Conservation (phyloP, 2,329 filamentous ascomycete genomes). For the Canariomyces notabilis region DNA sequence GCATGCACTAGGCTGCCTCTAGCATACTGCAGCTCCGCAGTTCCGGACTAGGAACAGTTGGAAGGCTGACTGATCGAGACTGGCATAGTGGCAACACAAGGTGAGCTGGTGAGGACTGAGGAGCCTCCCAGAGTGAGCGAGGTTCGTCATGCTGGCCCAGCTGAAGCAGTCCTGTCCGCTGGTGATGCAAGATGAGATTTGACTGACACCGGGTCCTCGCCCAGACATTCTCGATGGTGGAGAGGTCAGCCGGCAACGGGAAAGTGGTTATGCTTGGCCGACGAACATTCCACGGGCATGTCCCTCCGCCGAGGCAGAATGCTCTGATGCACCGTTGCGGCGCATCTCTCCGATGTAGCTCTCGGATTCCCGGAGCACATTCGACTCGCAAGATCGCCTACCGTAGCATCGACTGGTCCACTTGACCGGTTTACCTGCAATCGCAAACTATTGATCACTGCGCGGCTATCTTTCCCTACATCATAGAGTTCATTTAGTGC, state of each 20-base stretch:
- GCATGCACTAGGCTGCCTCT: conserved; percentile 21
- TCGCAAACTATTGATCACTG: conserved; percentile 11
- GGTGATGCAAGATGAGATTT: no score
- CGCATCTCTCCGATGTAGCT: not conserved
- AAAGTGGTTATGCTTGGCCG: no score
- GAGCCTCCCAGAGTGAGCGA: no score
- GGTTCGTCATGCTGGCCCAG: not conserved
- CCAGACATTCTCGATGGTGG: no score
- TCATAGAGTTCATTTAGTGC: no score
- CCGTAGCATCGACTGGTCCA: not conserved
- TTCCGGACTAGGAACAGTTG: no score
- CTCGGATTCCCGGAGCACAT: no score
- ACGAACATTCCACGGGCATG: not conserved
- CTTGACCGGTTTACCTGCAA: conserved; percentile 9
- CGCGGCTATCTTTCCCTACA: conserved; percentile 15
- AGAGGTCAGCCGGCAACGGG: no score
- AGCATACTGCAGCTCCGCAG: conserved; percentile 3
- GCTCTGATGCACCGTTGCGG: conserved; percentile 1
- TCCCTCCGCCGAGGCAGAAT: not conserved
- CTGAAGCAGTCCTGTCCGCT: not conserved
- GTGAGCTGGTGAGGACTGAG: no score
- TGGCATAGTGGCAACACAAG: no score
- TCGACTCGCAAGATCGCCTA: not conserved
- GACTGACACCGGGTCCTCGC: no score
- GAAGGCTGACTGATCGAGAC: not conserved